These are phyloP conservation scores for Solanum peruvianum DNA, from an alignment of 257 asterid species.

Conservation along the genomic window DNA sequence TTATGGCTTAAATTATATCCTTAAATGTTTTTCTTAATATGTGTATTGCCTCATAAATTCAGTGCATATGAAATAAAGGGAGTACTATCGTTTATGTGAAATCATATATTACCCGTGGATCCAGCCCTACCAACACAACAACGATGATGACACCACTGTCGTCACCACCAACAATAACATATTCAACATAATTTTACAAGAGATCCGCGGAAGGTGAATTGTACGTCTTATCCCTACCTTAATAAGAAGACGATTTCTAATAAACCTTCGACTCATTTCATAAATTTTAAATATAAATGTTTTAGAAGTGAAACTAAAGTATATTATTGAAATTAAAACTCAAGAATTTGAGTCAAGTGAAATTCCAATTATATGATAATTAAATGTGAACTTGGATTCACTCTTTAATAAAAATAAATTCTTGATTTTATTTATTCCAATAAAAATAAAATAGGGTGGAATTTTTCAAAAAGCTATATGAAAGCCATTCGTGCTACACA, in stretches of 20 bases:
- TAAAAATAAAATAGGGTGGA: not conserved
- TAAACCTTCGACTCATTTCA: not conserved
- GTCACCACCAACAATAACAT: not conserved
- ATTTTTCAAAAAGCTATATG: not conserved
- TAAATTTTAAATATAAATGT: not conserved
- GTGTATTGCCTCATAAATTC: too few species aligned
- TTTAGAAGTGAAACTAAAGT: not conserved
- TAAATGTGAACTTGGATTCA: not conserved
- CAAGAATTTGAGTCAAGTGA: not conserved
- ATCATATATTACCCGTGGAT: not conserved
- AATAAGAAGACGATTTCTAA: fast-evolving
- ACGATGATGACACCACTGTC: too few species aligned
- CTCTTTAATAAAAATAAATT: not conserved
- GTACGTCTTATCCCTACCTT: not conserved
- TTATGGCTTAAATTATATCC: too few species aligned
- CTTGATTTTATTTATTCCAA: not conserved
- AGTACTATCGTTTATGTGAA: not conserved
- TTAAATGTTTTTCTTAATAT: too few species aligned
- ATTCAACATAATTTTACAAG: fast-evolving
- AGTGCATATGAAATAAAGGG: too few species aligned
- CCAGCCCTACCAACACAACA: not conserved
- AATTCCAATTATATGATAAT: not conserved
- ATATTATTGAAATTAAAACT: not conserved
- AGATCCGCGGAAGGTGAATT: fast-evolving
- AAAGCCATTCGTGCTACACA: not conserved